Evolutionary conservation across 2,329 filamentous ascomycete genomes (phyloP), one percentile per base, ranked within the genome.

Genomic region (Huntiella bhutanensis): DNA sequence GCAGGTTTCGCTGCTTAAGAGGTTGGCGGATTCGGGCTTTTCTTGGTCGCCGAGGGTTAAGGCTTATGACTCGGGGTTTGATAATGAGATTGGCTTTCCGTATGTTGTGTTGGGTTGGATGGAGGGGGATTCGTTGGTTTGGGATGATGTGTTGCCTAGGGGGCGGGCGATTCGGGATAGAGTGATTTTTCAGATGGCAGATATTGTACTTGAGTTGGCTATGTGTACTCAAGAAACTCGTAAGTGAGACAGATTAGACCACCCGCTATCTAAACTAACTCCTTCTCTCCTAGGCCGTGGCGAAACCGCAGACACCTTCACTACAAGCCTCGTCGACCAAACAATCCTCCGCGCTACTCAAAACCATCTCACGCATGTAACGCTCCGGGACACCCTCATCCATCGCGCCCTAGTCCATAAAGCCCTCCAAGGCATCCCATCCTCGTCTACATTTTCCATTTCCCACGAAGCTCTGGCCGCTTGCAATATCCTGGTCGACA

Each of bases 211-310:
- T 13, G 47, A 49, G 34, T 35, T 49, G 17, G 43, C 47, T 28
- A 46, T 46, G 33, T 49, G 47, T 39, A 49, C 47, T n/a, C 47
- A 49, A 15, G 47, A 49, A 42, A 49, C 47, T 16, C 41, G 47
- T 49, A 46, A 40, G 41, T 48, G 10, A n/a, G 16, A n/a, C 3
- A 15, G 13, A 22, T 15, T 12, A 6, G 4, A n/a, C 10, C 3
- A 13, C 28, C n/a, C 6, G 32, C 3, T 35, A 41, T 34, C 12
- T 32, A 34, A 28, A 32, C 19, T 43, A 22, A 34, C 22, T 6
- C 12, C 11, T 12, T 11, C 7, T 36, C 11, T n/a, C n/a, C 11
- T 36, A 49, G 47, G 43, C 44, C 43, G 38, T 12, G 43, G 43
- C 10, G 39, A 49, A 38, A 45, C 43, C 7, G 47, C 43, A 17